These are phyloP conservation scores for Puccinia triticina DNA, from an alignment of 1,284 basidiomycete species.

Conservation along the genomic window DNA sequence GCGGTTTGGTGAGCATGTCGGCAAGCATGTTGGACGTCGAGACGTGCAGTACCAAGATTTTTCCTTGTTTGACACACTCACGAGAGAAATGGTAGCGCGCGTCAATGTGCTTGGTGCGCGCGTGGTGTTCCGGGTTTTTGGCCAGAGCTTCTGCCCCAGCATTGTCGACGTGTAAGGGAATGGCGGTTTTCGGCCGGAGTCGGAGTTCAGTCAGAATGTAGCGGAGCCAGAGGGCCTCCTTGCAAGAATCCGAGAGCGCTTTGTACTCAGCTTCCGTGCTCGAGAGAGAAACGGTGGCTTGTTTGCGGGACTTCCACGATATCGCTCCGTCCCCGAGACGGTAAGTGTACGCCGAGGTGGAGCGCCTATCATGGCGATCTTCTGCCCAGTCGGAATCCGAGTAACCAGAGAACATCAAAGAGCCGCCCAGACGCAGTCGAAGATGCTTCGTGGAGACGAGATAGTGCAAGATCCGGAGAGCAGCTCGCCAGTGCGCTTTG, in stretches of 20 bases:
- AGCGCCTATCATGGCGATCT: neutral
- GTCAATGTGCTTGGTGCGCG: neutral
- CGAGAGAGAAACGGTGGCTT: neutral
- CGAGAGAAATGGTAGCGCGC: neutral
- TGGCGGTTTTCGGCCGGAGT: neutral
- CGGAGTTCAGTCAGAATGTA: neutral
- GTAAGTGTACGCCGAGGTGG: neutral
- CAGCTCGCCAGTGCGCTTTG: neutral
- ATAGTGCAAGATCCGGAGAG: neutral
- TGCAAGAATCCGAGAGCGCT: too few species aligned
- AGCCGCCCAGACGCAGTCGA: neutral
- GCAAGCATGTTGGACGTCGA: neutral
- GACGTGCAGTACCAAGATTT: neutral
- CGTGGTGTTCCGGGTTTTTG: neutral
- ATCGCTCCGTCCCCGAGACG: neutral
- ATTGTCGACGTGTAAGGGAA: neutral
- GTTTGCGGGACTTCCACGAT: constrained; percentile 4
- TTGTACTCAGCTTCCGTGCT: too few species aligned
- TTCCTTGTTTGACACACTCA: neutral
- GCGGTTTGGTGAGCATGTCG: neutral
- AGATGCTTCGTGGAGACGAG: neutral
- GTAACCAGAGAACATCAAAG: neutral
- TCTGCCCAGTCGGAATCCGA: constrained; percentile 15
- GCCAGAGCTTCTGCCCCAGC: too few species aligned
- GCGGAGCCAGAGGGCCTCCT: neutral